Percentiles rank a stretch among this genome's conserved stretches.
Conservation (phyloP, 2,329 filamentous ascomycete species). For the Penicillium italicum region DNA sequence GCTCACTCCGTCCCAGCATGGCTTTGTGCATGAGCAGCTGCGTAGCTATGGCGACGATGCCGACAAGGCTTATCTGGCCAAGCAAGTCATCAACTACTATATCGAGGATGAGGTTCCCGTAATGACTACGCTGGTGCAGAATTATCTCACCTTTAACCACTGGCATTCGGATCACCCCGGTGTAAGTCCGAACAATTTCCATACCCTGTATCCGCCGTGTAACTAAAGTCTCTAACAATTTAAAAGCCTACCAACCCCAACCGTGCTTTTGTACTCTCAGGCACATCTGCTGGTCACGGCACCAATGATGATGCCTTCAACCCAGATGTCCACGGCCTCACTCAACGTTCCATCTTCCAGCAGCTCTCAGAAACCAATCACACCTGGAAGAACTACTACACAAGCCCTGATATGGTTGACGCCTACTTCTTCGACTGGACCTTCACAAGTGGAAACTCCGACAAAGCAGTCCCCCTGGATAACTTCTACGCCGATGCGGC, state of each 20-base stretch:
- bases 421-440: conserved; percentile 37
- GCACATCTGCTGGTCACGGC: conserved; percentile 35
- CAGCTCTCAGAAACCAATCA: conserved; percentile 32
- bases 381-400: conserved; percentile 38
- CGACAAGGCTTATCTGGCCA: conserved; percentile 30
- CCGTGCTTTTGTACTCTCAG: conserved; percentile 32
- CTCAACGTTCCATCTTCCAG: conserved; percentile 42
- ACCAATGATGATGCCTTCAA: conserved; percentile 31
- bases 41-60: conserved; percentile 33
- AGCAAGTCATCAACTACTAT: conserved; percentile 47
- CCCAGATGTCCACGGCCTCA: conserved; percentile 20
- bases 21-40: conserved; percentile 45
- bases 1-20: conserved; percentile 31
- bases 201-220: background rate
- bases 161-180: conserved; percentile 46
- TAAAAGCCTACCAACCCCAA: conserved; percentile 45
- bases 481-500: conserved; percentile 37
- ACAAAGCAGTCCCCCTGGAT: conserved; percentile 30
- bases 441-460: conserved; percentile 24
- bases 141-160: conserved; percentile 46
- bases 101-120: conserved; percentile 44
- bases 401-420: conserved; percentile 26
- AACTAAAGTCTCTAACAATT: background rate
- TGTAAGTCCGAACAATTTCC: conserved; percentile 30
- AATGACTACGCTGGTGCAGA: conserved; percentile 40